Evolutionary conservation across 2,329 filamentous ascomycete genomes (phyloP).

Genomic region (Cladosporium colombiae): DNA sequence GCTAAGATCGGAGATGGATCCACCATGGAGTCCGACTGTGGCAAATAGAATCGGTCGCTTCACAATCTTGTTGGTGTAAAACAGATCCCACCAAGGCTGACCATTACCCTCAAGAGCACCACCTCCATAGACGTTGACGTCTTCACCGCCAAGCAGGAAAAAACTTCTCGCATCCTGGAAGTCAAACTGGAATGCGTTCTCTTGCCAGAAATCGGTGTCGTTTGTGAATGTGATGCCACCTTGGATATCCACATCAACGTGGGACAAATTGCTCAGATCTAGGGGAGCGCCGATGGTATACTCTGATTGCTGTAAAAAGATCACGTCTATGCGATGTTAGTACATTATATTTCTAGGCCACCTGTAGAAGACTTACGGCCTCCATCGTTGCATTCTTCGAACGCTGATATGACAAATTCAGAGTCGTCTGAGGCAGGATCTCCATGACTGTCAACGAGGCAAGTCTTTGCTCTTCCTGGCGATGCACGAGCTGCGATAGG

Average conservation of each 20-base stretch:
- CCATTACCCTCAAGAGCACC: slow-evolving; percentile 65
- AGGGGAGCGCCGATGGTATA: slow-evolving; percentile 66
- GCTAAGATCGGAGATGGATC: slow-evolving; percentile 60
- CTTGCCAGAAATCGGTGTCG: slow-evolving; percentile 69
- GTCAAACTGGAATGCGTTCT: slow-evolving; percentile 61
- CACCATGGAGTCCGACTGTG: slow-evolving; percentile 58
- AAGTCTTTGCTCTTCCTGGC: slow-evolving; percentile 40
- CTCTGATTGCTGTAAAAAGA: slow-evolving; percentile 56
- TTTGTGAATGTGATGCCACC: slow-evolving; percentile 64
- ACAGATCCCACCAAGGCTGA: slow-evolving; percentile 65
- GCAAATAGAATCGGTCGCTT: slow-evolving; percentile 61
- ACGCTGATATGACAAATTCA: slow-evolving; percentile 53
- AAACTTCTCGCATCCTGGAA: slow-evolving; percentile 70
- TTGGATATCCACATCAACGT: slow-evolving; percentile 65
- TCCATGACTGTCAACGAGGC: slow-evolving; percentile 41
- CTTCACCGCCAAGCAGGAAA: slow-evolving; percentile 65
- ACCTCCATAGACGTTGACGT: slow-evolving; percentile 68
- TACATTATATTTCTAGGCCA: not conserved
- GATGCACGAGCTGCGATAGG: slow-evolving; percentile 29
- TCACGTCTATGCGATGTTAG: slow-evolving; percentile 42
- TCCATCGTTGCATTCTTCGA: slow-evolving; percentile 63
- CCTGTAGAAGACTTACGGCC: slow-evolving; percentile 42
- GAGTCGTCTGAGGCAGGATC: slow-evolving; percentile 52
- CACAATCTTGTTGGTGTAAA: slow-evolving; percentile 57
- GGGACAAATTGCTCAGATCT: slow-evolving; percentile 64